Base-by-base conservation (phyloP, 371 early-diverging fungal species). In the Mucor racemosus region DNA sequence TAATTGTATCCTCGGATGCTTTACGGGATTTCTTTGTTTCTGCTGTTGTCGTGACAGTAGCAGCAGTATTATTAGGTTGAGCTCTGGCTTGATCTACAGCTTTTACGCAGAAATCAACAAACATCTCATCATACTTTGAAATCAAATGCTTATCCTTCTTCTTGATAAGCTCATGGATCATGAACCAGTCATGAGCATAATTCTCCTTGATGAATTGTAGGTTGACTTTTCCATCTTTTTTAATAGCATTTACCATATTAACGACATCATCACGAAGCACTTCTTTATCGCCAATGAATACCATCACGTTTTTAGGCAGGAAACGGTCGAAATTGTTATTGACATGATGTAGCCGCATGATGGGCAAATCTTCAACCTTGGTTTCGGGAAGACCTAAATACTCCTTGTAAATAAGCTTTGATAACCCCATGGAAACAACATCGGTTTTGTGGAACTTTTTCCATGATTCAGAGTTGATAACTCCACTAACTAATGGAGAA, bases 171-270 rank as follows among this genome's bases (percentile, higher is more conserved):
- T 76, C 75, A 19, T 72, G 76, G 21, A 78, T 75, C 58, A 81
- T 35, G 61, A 72, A 81, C 81, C 81, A 81, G 42, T 77, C 76
- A 61, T 81, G 81, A 13, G 68, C 60, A 66, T 76, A 76, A 7
- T 72, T 60, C 44, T 77, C 81, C 21, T 66, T 67, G 55, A 70
- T 53, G 7, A 78, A 53, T 4, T 58, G 44, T 9, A 78, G 55
- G 9, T 75, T 69, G 15, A 57, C 39, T 6, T 60, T 42, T 11
- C 74, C 72, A 39, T 76, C 77, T 13, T 63, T 62, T 33, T 74
- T 60, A 0, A 78, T 63, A 0, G 44, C 60, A 10, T 73, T 54
- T 1, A 53, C 65, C 26, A 79, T 58, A 10, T 69, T 60, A 9
- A 73, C 13, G 31, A 78, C 71, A 62, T 78, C 73, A 42, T 82